Evolutionary conservation across 805 yeast genomes (phyloP).

Genomic region (Monosporozyma yasuniensis): DNA sequence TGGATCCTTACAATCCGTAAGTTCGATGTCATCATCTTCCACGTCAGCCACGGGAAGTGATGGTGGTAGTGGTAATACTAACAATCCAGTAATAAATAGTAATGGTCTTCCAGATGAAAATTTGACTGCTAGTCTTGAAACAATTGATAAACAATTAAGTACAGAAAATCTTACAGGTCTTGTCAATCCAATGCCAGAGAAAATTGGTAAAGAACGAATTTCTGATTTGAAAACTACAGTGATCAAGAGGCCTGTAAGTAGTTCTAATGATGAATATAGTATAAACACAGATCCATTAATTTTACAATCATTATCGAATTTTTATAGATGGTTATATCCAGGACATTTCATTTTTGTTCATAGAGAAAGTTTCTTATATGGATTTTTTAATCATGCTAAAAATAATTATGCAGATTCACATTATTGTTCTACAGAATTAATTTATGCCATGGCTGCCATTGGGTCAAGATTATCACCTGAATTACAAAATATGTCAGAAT

Average conservation of each 20-base stretch:
- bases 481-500: constrained; percentile 34
- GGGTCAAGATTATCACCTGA: constrained; percentile 45
- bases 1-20: constrained; percentile 7
- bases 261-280: constrained; percentile 10
- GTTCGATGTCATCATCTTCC: constrained; percentile 10
- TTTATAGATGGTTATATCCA: constrained; percentile 60
- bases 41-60: constrained; percentile 2
- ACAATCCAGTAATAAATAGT: too few species aligned
- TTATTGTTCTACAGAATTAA: constrained; percentile 47
- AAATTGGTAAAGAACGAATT: constrained; percentile 19
- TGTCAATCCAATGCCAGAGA: not conserved
- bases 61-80: not conserved
- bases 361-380: constrained; percentile 52
- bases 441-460: constrained; percentile 49
- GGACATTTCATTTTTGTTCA: constrained; percentile 55
- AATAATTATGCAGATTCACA: constrained; percentile 33
- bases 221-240: constrained; percentile 28
- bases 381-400: constrained; percentile 48
- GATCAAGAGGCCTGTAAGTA: constrained; percentile 17
- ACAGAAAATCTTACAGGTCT: not conserved
- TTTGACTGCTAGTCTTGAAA: not conserved
- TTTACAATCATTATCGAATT: constrained; percentile 27
- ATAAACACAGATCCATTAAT: constrained; percentile 25
- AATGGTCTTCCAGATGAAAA: not conserved
- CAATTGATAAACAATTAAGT: not conserved